phyloP scores from a whole-genome alignment of 768 basidiomycete species.

The Suillus luteus region DNA sequence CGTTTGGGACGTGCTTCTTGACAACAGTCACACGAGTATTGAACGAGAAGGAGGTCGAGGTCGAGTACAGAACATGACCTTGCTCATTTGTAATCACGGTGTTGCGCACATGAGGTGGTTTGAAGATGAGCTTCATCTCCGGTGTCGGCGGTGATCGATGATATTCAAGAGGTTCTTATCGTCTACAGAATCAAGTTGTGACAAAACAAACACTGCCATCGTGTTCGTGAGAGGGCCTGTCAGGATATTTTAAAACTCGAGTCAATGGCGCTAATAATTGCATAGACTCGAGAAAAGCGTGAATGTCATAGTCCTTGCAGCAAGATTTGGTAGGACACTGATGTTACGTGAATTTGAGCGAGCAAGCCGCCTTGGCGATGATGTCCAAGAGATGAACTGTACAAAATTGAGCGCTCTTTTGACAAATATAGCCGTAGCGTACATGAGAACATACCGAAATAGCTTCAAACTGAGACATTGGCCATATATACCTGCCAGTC shows the following conservation, averaged over 20 bases:
- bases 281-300: not conserved
- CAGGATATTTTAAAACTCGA: not conserved
- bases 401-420: not conserved
- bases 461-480: not conserved
- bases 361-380: not conserved
- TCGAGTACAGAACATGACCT: slow-evolving; percentile 19
- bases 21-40: slow-evolving; percentile 14
- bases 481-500: not conserved
- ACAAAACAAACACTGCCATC: no score
- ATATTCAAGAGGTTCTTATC: not conserved
- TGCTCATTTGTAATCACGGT: slow-evolving; percentile 13
- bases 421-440: not conserved
- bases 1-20: slow-evolving; percentile 11
- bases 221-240: slow-evolving; percentile 2
- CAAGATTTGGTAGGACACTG: not conserved
- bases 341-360: not conserved
- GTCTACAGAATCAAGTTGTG: no score
- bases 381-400: not conserved
- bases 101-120: slow-evolving; percentile 13
- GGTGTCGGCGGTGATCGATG: not conserved
- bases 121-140: slow-evolving; percentile 7
- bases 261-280: not conserved
- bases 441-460: not conserved
- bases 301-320: not conserved
- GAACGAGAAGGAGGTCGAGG: slow-evolving; percentile 15